phyloP scores from a whole-genome alignment of 495 filamentous ascomycete genomes.

The Hypoxylon lienhwacheense region DNA sequence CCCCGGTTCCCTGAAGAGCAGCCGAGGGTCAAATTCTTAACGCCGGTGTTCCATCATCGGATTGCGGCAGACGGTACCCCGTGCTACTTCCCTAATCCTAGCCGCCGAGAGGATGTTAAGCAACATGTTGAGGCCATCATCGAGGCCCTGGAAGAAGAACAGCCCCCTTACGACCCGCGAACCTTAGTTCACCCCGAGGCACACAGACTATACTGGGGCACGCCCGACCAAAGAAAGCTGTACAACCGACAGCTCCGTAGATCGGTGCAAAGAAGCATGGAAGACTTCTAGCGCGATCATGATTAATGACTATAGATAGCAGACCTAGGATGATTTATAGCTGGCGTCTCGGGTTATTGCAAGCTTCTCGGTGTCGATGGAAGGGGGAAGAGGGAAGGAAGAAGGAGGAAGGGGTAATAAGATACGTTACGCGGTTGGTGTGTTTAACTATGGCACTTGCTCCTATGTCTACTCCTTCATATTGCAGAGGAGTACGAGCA shows the following conservation, averaged over 20 bases:
- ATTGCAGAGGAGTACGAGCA: constrained; percentile 3
- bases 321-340: background rate
- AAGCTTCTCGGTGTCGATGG: background rate
- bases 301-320: background rate
- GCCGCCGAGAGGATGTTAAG: constrained; percentile 72
- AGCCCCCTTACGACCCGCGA: constrained; percentile 85
- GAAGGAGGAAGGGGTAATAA: constrained; percentile 2
- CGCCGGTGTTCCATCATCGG: constrained; percentile 84
- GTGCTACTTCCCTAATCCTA: constrained; percentile 71
- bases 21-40: constrained; percentile 79
- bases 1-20: constrained; percentile 92
- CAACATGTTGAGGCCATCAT: constrained; percentile 87
- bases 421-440: constrained; percentile 3
- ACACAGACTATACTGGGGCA: constrained; percentile 84
- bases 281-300: constrained; percentile 39
- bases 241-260: constrained; percentile 80
- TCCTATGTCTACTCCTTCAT: constrained; percentile 6
- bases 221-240: constrained; percentile 70
- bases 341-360: constrained; percentile 7
- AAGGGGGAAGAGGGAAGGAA: too few species aligned
- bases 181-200: constrained; percentile 88
- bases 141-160: constrained; percentile 79
- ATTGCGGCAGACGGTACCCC: constrained; percentile 75
- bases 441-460: constrained; percentile 8
- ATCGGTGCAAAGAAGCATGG: constrained; percentile 59